A percentile compares a stretch with the other conserved stretches of the same genome.
These are phyloP conservation scores for Arachis hypogaea DNA, from an alignment of 306 rosid species.

Conservation along the genomic window DNA sequence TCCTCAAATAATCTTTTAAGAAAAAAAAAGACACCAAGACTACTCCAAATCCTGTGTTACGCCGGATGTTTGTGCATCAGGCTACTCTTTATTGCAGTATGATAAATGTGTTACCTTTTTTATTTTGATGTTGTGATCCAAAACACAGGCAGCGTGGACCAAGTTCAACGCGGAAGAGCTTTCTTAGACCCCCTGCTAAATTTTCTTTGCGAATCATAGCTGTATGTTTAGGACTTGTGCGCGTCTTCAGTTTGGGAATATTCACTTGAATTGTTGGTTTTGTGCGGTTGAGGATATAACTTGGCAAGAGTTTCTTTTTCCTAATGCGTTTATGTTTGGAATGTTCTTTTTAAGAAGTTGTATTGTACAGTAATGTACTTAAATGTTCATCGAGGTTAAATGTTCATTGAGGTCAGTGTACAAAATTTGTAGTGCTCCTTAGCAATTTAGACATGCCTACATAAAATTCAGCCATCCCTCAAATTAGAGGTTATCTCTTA, in stretches of 20 bases:
- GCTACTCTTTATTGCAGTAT: not conserved
- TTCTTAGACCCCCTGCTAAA: slow-evolving; percentile 43
- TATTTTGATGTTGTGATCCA: slow-evolving; percentile 3
- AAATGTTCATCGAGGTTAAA: slow-evolving; percentile 13
- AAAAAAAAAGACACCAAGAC: no score
- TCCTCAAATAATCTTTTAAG: not conserved
- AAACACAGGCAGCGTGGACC: slow-evolving; percentile 88
- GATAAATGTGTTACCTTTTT: not conserved
- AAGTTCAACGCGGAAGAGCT: slow-evolving; percentile 85
- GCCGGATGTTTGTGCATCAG: no score
- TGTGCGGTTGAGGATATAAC: slow-evolving; percentile 34
- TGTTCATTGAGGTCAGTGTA: slow-evolving; percentile 27
- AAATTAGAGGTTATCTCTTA: slow-evolving; percentile 27
- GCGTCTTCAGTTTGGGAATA: slow-evolving; percentile 20
- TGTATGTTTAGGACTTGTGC: not conserved
- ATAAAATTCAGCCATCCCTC: slow-evolving; percentile 24
- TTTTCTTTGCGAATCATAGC: slow-evolving; percentile 24
- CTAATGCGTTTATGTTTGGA: slow-evolving; percentile 15
- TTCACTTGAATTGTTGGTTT: slow-evolving; percentile 32
- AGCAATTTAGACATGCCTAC: slow-evolving; percentile 17
- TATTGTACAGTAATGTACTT: slow-evolving; percentile 18
- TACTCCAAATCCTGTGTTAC: no score
- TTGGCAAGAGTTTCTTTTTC: slow-evolving; percentile 38
- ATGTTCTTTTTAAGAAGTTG: slow-evolving; percentile 24
- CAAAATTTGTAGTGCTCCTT: slow-evolving; percentile 32